Evolutionary conservation across 2,329 filamentous ascomycete genomes (phyloP), one percentile per base, ranked within the genome.

Genomic region (Fusarium metavorans): DNA sequence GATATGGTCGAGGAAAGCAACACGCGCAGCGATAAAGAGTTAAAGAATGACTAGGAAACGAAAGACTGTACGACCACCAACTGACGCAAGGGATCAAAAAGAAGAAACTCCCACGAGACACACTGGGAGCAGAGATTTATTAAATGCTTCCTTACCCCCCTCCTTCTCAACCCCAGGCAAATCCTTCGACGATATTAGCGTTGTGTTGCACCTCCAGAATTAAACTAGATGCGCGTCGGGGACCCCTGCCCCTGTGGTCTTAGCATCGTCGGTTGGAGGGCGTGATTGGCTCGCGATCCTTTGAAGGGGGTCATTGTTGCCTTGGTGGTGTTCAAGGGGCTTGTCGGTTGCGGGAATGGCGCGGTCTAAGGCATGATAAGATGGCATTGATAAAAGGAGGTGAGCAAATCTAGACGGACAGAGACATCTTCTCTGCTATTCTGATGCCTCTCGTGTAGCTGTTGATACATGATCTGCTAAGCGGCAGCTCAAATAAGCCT

Each of bases 221-320:
- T 54, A 54, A 57, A 37, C 32, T 20, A 32, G 45, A 39, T 37
- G 32, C 41, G 25, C 20, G 43, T 50, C 32, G 23, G 43, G 30
- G 60, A 37, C 60, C 71, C 71, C 37, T 75, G 72, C 27, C 43
- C 61, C 41, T 30, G 60, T 27, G 5, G 20, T 43, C 27, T 63
- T 72, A 66, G 60, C 48, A 75, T 66, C 66, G 18, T 70, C 72
- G 56, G 68, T 67, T 41, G 16, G 18, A 45, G 35, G 9, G 37
- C 52, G 37, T 67, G 18, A 75, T 75, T 75, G 72, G 72, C 30
- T 25, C 30, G 16, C 48, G 57, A 39, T 30, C 68, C 43, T 10
- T 56, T 43, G 27, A 8, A 74, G 59, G 68, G 68, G 52, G 56
- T 30, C 8, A 16, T 41, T 34, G 35, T 64, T 73, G 60, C 50